Conservation (phyloP, 148 eudicot species). For the Hydrangea macrophylla region DNA sequence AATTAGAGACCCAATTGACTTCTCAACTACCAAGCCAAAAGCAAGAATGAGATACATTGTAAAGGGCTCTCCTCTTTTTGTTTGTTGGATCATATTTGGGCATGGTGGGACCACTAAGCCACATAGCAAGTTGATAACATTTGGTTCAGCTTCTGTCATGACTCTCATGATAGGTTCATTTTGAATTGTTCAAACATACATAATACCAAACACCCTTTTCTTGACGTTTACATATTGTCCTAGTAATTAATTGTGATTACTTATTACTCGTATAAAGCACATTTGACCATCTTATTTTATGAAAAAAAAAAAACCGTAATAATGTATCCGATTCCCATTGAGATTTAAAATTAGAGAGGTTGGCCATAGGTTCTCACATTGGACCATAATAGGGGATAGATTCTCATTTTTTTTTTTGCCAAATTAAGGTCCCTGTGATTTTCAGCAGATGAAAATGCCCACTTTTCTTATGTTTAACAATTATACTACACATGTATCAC, state of each 20-base stretch:
- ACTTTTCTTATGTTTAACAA: no score
- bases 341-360: no score
- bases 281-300: neutral
- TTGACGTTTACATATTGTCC: neutral
- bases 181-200: constrained; percentile 6
- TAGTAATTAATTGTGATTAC: neutral
- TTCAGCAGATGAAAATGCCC: no score
- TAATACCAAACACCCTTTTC: neutral
- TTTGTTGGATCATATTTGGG: constrained; percentile 1
- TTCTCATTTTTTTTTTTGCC: no score
- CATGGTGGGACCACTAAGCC: neutral
- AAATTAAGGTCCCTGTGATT: no score
- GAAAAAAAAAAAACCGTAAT: no score
- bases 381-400: no score
- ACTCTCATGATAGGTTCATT: neutral
- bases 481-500: no score
- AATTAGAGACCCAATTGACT: neutral
- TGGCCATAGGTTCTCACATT: no score
- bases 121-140: neutral
- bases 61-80: neutral
- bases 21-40: neutral
- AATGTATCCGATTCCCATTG: no score
- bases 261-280: neutral
- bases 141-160: neutral
- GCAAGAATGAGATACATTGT: neutral